Evolutionary conservation across 176 grass and related monocot species (phyloP), one percentile per base, ranked within the genome.

Genomic region (barley (Hordeum vulgare)): DNA sequence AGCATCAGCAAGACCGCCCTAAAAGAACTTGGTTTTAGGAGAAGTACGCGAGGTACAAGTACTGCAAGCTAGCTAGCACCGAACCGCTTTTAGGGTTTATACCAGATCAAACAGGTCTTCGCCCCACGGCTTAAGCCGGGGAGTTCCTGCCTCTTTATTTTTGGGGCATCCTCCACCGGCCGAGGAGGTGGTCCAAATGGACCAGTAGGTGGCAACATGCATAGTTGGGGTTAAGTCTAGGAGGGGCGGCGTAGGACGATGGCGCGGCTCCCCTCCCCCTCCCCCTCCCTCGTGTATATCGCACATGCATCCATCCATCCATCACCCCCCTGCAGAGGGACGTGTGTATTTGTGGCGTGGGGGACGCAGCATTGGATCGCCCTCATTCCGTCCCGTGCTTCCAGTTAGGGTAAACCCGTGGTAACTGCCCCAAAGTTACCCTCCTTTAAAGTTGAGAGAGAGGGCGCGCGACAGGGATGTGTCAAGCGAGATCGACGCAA

Each of bases 401-500:
- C 84, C 45, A 66, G 74, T 90, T 90, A 86, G 84, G 84, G 80
- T 87, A 90, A 90, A 69, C 80, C 75, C 20, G 21, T 29, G 77
- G 88, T 86, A 86, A 90, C 84, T 79, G 66, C 24, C 18, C 49
- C 80, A 79, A 90, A 84, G 75, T 90, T 86, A 90, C 89, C 47
- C 60, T 68, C 49, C 60, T 66, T 86, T 86, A 90, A 86, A 83
- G 80, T 73, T 58, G 76, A 44, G 62, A 47, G 84, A 18, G 18
- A 56, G 47, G 15, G 9, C 4, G 61, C 49, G 17, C 20, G 83
- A 81, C 36, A 63, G 65, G 61, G 83, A 82, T 39, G 72, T 20
- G 88, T 80, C 72, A 86, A 83, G 65, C 67, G 65, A 58, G 58
- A 61, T 79, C 26, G 71, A 74, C 71, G 84, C 80, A 75, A 83